These are phyloP conservation scores for Ettlia oleoabundans DNA, from an alignment of 139 green algal species.

Conservation along the genomic window DNA sequence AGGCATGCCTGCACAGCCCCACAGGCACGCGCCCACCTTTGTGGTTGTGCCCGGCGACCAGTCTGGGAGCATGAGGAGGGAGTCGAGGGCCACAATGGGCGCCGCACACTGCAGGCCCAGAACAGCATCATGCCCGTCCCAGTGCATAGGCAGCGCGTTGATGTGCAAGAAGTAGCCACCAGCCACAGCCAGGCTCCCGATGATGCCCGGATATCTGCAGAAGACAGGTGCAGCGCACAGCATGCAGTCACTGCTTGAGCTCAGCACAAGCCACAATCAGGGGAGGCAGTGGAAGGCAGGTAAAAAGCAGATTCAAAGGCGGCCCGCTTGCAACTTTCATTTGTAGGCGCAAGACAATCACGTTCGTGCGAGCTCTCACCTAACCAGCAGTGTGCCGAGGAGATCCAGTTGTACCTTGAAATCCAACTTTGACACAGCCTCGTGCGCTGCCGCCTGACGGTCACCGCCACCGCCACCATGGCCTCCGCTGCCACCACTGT, in stretches of 20 bases:
- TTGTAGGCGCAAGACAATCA: neutral
- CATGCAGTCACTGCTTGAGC: too few relatives aligned
- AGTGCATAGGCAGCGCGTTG: slow-evolving; percentile 52
- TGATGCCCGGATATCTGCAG: slow-evolving; percentile 33
- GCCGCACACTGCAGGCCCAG: slow-evolving; percentile 44
- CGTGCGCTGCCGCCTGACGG: neutral
- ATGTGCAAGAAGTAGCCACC: slow-evolving; percentile 45
- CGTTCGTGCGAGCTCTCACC: neutral
- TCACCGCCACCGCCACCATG: neutral
- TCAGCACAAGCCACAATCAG: too few relatives aligned
- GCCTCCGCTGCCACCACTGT: neutral
- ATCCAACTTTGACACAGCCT: neutral
- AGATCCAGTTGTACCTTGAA: slow-evolving; percentile 4
- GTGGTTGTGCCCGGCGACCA: slow-evolving; percentile 31
- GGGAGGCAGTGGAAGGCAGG: too few relatives aligned
- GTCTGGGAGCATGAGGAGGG: slow-evolving; percentile 56
- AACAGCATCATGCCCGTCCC: slow-evolving; percentile 28
- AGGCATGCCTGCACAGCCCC: neutral
- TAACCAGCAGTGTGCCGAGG: slow-evolving; percentile 20
- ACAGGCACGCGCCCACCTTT: slow-evolving; percentile 5
- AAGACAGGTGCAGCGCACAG: neutral
- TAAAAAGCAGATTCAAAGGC: too few relatives aligned
- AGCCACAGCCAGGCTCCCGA: slow-evolving; percentile 46
- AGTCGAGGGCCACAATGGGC: slow-evolving; percentile 44
- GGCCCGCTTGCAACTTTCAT: too few relatives aligned